Base-by-base conservation (phyloP, 192 early-diverging fungal genomes). In the Coemansia sp. region DNA sequence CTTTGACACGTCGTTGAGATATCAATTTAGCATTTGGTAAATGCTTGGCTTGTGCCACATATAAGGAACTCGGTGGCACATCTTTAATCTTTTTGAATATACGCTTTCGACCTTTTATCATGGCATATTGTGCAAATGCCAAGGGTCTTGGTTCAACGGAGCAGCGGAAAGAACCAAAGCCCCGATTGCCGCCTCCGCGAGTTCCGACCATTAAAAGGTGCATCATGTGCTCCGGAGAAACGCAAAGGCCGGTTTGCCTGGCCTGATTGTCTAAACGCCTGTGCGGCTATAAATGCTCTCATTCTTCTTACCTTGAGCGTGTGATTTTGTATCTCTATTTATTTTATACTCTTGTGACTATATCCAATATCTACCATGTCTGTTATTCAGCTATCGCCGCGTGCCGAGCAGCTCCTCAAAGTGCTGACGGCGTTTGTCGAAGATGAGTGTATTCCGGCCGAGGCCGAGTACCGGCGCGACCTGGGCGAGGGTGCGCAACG, bases 381-480 rank as follows among this genome's bases (percentile, higher is more conserved):
- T 9, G 48, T 75, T 58, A 66, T 81, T 1, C 64, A 72, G 57
- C 66, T 82, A 26, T 82, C 81, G 26, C 71, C 81, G 24, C 59
- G 81, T 3, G 81, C 59, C 19, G 54, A 73, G 45, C 62, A 71
- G 71, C 69, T 82, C 47, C 51, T 59, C 63, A 32, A 62, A 18
- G 52, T 49, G 13, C 68, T 82, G n/a, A 53, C 62, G 43, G 64
- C 65, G 26, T 82, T 83, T 55, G 75, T 83, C 19, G 67, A 93
- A 82, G 85, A 91, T 69, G 95, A 97, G 62, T 98, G 97, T 79
- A 90, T 99, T 74, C 97, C 97, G 20, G 94, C 94, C 53, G 94
- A 98, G 66, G 66, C 82, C 52, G 61, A 88, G 37, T 94, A 86
- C 66, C 81, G 87, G 53, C 59, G 74, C 39, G 93, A 92, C 73